phyloP scores from a whole-genome alignment of 2,329 filamentous ascomycete species.

The Beauveria rudraprayagi region DNA sequence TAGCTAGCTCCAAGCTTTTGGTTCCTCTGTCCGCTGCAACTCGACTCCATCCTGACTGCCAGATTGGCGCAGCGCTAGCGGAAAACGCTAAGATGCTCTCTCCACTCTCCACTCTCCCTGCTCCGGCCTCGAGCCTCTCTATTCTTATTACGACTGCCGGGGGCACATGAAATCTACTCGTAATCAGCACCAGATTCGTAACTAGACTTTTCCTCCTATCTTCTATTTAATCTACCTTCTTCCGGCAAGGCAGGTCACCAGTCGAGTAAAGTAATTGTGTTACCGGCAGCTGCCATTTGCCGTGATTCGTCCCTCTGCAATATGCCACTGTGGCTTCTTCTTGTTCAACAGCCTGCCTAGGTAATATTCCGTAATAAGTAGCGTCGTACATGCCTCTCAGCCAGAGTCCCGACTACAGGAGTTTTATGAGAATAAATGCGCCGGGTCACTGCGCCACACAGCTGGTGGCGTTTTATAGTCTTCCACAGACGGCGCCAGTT shows the following conservation, averaged over 20 bases:
- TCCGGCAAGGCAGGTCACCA: too few relatives aligned
- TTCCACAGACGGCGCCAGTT: neutral
- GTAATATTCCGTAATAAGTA: too few relatives aligned
- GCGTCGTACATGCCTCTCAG: too few relatives aligned
- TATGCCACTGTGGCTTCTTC: too few relatives aligned
- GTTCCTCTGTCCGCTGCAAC: neutral
- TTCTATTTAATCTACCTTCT: too few relatives aligned
- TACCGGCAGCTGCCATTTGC: too few relatives aligned
- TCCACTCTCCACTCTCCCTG: neutral
- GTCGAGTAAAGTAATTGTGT: too few relatives aligned
- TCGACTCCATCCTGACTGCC: conserved; percentile 3
- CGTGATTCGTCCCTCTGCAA: too few relatives aligned
- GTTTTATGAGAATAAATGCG: neutral
- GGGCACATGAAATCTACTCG: too few relatives aligned
- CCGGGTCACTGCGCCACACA: neutral
- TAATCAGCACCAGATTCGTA: too few relatives aligned
- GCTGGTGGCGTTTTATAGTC: neutral
- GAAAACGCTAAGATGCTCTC: neutral
- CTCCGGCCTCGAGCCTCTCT: neutral
- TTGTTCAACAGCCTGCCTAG: neutral
- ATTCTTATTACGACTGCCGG: neutral
- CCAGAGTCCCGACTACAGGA: too few relatives aligned
- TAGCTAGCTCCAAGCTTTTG: neutral
- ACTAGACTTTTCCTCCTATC: too few relatives aligned
- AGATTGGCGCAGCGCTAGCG: conserved; percentile 10